Evolutionary conservation across 2,329 filamentous ascomycete species (phyloP), one percentile per base, ranked within the genome.

Genomic region (Talaromyces piceae): DNA sequence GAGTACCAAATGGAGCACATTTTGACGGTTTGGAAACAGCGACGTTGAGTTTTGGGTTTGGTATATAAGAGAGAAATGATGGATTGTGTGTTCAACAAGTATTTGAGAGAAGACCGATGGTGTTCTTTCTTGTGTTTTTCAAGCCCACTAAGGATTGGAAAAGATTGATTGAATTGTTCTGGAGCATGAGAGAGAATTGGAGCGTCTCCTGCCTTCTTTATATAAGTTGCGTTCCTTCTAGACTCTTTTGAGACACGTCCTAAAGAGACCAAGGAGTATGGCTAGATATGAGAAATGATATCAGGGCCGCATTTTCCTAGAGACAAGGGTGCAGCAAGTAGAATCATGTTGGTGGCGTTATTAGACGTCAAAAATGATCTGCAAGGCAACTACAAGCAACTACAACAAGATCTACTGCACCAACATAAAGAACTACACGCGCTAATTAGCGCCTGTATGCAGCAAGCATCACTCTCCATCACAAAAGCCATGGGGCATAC

Each of bases 1-100:
- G 61, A 61, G 49, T 66, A 64, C 54, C 69, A 70, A 48, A 66
- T 54, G 2, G 64, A 67, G 49, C 67, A 70, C 67, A 69, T 70
- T 13, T 28, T 49, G 41, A 5, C 51, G 31, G 16, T 22, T 41
- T 39, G n/a, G 27, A 25, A 47, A n/a, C 26, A n/a, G 11, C 20
- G 43, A 22, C 13, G 28, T 28, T 16, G 16, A 27, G 39, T 45
- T 30, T 11, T 13, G 26, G 33, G 18, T 26, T 18, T 27, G 45
- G 7, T 39, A 30, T 23, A 22, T 22, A 43, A 18, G 8, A 49
- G 28, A 41, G 25, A 13, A 49, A 33, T 45, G 47, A 49, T 45
- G 33, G 33, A 7, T 37, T 37, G 33, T 5, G 16, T 37, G 33
- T 16, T 43, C 4, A 43, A 23, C 5, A 12, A 4, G 16, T 41